Base-by-base conservation (phyloP, 2,329 filamentous ascomycete genomes). In the Trichophyton benhamiae region DNA sequence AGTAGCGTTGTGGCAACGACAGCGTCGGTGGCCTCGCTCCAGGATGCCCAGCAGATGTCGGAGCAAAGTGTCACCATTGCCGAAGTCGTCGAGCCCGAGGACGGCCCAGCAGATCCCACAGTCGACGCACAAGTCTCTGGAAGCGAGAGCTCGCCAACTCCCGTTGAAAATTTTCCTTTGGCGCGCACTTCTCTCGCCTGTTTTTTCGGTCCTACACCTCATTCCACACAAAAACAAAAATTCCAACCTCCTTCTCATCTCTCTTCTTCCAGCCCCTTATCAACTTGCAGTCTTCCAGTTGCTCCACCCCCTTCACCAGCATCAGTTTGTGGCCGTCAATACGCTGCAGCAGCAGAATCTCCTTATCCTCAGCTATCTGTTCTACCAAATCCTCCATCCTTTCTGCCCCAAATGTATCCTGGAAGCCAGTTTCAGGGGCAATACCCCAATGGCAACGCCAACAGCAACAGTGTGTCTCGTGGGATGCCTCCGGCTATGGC, bases 261-360 rank as follows among this genome's bases (percentile, higher is more conserved):
- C 27, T 22, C 48, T 17, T 61, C 41, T 48, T 44, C 48, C 25
- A 38, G 9, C 20, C 44, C 59, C 59, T 60, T 53, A 42, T 55
- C 46, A 53, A 13, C 46, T 33, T 22, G 36, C 33, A 46, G 48
- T 52, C 57, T 36, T 36, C 41, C 57, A 20, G 13, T 33, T 38
- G 60, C 33, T 60, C 27, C 38, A 25, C 46, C 49, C 11, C 41
- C 59, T 60, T 55, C 59, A 25, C 49, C 59, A 38, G 15, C 33
- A 58, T 42, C 55, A 58, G n/a, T 33, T 5, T 22, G n/a, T 15
- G 30, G 11, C 42, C 33, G 30, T 9, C 55, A 41, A 22, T 27
- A 58, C 38, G n/a, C 55, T 13, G 55, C 20, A 3, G 27, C 55
- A 41, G 27, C 33, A 33, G 27, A 52, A n/a, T 30, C 22, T n/a